These are phyloP conservation scores for Fusarium ambrosium DNA, from an alignment of 2,329 filamentous ascomycete species.

Conservation along the genomic window DNA sequence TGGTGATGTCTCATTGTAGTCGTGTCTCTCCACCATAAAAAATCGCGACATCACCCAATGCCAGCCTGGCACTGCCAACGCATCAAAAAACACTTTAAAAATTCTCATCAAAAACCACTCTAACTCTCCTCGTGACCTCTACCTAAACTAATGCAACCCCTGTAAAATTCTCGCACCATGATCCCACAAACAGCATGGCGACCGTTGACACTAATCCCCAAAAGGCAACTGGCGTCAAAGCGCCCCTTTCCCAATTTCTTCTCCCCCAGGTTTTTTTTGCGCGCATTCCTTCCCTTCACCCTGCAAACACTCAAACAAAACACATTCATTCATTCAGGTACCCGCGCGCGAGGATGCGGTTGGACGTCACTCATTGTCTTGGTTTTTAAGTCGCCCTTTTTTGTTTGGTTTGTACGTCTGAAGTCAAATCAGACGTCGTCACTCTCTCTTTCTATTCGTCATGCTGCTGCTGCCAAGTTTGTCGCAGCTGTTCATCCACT, in stretches of 20 bases:
- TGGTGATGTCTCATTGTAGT: not conserved
- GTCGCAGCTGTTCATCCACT: conserved; percentile 20
- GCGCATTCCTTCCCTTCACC: not conserved
- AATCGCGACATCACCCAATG: too few species aligned
- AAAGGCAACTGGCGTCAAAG: not conserved
- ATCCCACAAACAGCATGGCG: conserved; percentile 26
- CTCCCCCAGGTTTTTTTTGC: not conserved
- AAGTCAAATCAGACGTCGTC: conserved; percentile 16
- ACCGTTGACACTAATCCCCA: conserved; percentile 3
- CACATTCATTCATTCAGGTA: conserved; percentile 8
- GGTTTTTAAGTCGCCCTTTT: conserved; percentile 13
- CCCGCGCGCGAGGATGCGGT: conserved; percentile 40
- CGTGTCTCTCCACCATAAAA: too few species aligned
- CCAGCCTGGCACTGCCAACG: too few species aligned
- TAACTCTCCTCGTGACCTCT: not conserved
- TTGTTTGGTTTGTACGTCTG: not conserved
- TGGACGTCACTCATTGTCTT: conserved; percentile 35
- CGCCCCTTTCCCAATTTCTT: conserved; percentile 25
- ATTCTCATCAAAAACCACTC: not conserved
- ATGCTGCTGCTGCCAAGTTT: conserved; percentile 16
- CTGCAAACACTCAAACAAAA: conserved; percentile 16
- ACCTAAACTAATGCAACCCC: conserved; percentile 3
- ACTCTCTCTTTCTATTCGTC: not conserved
- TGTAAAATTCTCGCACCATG: conserved; percentile 26
- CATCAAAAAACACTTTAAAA: not conserved